Percentiles rank a stretch among this genome's conserved stretches.
Conservation (phyloP, 768 basidiomycete species). For the Pisolithus sp. region DNA sequence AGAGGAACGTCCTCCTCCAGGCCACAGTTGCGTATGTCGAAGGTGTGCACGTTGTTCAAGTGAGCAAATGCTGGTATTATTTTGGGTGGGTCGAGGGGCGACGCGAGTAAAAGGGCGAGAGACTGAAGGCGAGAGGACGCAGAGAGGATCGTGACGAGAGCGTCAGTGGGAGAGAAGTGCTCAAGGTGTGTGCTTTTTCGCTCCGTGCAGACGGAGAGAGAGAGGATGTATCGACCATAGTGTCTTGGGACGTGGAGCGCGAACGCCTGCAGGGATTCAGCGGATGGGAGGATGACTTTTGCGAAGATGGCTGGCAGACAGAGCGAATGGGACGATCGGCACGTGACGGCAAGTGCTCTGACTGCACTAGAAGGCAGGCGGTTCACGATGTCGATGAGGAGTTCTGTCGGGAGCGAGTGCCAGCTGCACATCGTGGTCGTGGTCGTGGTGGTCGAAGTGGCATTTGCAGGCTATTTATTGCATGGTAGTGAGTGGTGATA, state of each 20-base stretch:
- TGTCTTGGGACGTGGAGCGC: constrained; percentile 47
- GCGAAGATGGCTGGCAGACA: constrained; percentile 57
- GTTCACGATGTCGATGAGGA: constrained; percentile 54
- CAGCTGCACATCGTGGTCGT: constrained; percentile 28
- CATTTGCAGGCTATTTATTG: neutral
- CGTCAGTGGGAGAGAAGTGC: constrained; percentile 35
- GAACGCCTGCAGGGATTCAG: constrained; percentile 45
- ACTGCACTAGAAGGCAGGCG: constrained; percentile 41
- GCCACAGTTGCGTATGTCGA: constrained; percentile 20
- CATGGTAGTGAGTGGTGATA: no score
- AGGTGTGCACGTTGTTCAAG: constrained; percentile 11
- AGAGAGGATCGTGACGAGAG: constrained; percentile 44
- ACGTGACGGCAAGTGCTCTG: constrained; percentile 42
- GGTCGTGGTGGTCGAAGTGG: neutral
- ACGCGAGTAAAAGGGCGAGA: constrained; percentile 23
- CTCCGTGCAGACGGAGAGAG: constrained; percentile 42
- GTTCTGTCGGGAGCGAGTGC: constrained; percentile 57
- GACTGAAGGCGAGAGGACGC: constrained; percentile 39
- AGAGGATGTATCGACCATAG: constrained; percentile 47
- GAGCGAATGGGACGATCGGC: constrained; percentile 44
- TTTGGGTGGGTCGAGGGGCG: constrained; percentile 13
- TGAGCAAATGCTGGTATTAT: constrained; percentile 18
- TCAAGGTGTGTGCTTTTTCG: constrained; percentile 24
- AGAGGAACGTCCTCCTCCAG: constrained; percentile 31
- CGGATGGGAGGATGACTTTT: constrained; percentile 44